Base-by-base conservation (phyloP, 148 eudicot species). In the Vaccinium vitisidaea region DNA sequence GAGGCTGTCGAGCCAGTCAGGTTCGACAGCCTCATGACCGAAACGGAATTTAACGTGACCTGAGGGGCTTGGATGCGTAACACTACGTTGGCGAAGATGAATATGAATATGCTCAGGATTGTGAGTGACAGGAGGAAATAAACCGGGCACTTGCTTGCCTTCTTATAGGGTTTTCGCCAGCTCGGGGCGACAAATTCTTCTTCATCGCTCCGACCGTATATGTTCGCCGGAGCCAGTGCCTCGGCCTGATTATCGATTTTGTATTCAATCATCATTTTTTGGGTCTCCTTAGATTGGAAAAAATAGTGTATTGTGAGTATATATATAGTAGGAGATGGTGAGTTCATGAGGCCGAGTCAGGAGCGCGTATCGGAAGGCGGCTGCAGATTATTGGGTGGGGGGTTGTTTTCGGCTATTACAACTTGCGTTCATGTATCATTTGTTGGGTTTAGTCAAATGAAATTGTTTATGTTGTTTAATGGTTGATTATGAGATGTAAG, bases 181-280 rank as follows among this genome's bases (percentile, higher is more conserved):
- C 11, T 65, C 30, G 30, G 70, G 10, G 70, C 0, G 32, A 30
- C 70, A 15, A 65, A 65, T 65, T 65, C 32, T 7, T 7, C 53
- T 7, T 54, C 58, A 43, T 69, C 74, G 19, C 91, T 87, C 32
- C 75, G 56, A 12, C 15, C 55, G 69, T 83, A 59, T 11, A 23
- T 58, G 11, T 16, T 65, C 3, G 83, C 16, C 0, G 89, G 87
- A 54, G 87, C 61, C 27, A 83, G 56, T n/a, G 89, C 87, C 0
- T 65, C 9, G n/a, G 25, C 75, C 39, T 85, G 85, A 21, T 58
- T 83, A 1, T 82, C 77, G 43, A 8, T 23, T 13, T 69, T 69
- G 39, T 69, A 4, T 36, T 83, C 75, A 0, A 21, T 75, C 86
- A 86, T 83, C 82, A 52, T 65, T 65, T 65, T 23, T 58, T 23